Percentiles rank a stretch among this genome's conserved stretches.
Evolutionary conservation across 2,329 filamentous ascomycete species (phyloP).

Genomic region (Cladosporium sp.): DNA sequence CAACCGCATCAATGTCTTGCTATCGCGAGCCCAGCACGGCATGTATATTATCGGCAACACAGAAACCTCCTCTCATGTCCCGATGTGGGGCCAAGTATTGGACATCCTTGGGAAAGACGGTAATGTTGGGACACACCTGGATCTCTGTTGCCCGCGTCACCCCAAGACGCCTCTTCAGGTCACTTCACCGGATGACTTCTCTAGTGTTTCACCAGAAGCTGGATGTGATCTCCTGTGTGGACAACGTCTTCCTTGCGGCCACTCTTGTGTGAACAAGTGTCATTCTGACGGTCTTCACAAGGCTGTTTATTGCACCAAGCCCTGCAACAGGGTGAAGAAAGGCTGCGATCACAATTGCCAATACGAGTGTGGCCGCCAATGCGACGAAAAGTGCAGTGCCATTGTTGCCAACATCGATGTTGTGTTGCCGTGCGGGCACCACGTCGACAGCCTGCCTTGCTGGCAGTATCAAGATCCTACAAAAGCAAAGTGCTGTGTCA

Average conservation of each 20-base stretch:
- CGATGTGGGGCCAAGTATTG: constrained; percentile 65
- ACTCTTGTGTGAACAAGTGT: constrained; percentile 47
- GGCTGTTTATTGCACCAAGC: constrained; percentile 43
- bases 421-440: constrained; percentile 34
- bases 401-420: constrained; percentile 32
- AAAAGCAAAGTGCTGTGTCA: constrained; percentile 50
- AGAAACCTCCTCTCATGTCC: constrained; percentile 62
- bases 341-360: constrained; percentile 47
- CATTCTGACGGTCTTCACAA: constrained; percentile 47
- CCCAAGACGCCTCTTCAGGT: constrained; percentile 53
- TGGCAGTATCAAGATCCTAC: constrained; percentile 44
- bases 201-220: constrained; percentile 58
- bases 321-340: constrained; percentile 39
- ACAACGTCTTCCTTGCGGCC: constrained; percentile 46
- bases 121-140: constrained; percentile 54
- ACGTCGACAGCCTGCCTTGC: constrained; percentile 27
- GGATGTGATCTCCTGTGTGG: constrained; percentile 58
- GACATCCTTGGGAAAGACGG: constrained; percentile 48
- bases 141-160: constrained; percentile 64
- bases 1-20: constrained; percentile 70
- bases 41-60: constrained; percentile 72
- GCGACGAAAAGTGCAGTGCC: constrained; percentile 38
- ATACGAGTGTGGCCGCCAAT: constrained; percentile 43
- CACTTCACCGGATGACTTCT: constrained; percentile 59
- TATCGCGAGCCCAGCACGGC: constrained; percentile 67